These are phyloP conservation scores for Eimeria praecox DNA, from an alignment of 169 alveolate species.

Conservation along the genomic window DNA sequence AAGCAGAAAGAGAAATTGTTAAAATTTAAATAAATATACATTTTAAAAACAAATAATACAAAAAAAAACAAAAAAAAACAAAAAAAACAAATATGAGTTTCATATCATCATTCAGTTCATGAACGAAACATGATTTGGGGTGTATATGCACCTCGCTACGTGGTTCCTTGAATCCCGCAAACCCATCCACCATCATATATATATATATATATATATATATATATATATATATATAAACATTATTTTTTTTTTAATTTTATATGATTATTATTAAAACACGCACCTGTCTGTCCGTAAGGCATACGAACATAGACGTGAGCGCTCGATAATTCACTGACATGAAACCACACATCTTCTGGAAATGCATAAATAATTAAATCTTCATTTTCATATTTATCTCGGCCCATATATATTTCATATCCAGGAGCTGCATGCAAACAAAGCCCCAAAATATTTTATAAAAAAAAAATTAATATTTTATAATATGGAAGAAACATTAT, in stretches of 20 bases:
- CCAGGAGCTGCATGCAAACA: slow-evolving; percentile 45
- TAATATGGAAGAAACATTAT: too few species aligned
- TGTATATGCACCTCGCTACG: not conserved
- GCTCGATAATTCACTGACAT: slow-evolving; percentile 90
- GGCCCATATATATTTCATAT: slow-evolving; percentile 85
- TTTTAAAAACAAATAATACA: not conserved
- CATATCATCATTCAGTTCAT: not conserved
- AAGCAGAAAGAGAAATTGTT: not conserved
- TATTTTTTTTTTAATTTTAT: not conserved
- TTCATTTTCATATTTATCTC: slow-evolving; percentile 93
- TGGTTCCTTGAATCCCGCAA: not conserved
- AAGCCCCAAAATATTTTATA: not conserved
- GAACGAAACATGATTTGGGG: not conserved
- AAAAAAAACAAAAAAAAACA: not conserved
- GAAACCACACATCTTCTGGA: slow-evolving; percentile 93
- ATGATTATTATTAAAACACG: not conserved
- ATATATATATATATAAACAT: not conserved
- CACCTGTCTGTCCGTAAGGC: slow-evolving; percentile 74
- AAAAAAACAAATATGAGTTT: not conserved
- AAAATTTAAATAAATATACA: not conserved
- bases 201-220: too few species aligned
- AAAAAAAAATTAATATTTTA: not conserved
- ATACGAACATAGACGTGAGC: slow-evolving; percentile 92
- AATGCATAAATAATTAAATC: slow-evolving; percentile 89
- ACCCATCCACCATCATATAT: not conserved